Base-by-base conservation (phyloP, 2,329 filamentous ascomycete genomes). In the Nigrospora sphaerica region DNA sequence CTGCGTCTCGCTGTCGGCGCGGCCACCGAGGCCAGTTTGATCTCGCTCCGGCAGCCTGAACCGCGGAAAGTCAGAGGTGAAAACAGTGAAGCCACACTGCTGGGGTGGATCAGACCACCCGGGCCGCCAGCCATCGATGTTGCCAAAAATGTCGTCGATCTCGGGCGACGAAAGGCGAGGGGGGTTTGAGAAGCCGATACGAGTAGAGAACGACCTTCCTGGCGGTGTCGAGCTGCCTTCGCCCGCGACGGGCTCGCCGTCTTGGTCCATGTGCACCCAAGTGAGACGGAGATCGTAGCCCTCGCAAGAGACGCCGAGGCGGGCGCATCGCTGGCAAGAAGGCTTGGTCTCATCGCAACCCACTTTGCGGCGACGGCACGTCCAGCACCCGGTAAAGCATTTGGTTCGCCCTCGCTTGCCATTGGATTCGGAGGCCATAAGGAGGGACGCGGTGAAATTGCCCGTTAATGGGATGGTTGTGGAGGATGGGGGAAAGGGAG, bases 221-320 rank as follows among this genome's bases (percentile, higher is more conserved):
- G 34, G 12, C 10, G 14, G 16, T 12, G 16, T 36, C 34, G 16
- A 12, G 12, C 6, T 14, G 34, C 34, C 23, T 28, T 28, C 23
- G 23, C 23, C 23, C 23, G 7, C 23, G 23, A 6, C 6, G 33
- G 42, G 13, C 14, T 37, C 42, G 7, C 34, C 32, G 35, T 42
- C 40, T 34, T n/a, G 47, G 18, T 42, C 38, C 32, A 39, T 46
- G 14, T n/a, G 28, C 2, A 52, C 38, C 54, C 51, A 55, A 18
- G 43, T 49, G 13, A 56, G 44, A 7, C 53, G 49, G 6, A 55
- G 35, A 9, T 46, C 53, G 32, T 57, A 57, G 2, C 55, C 55
- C 31, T 55, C 47, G 19, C 54, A 56, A 12, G 42, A n/a, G 17
- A 54, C 36, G 2, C 50, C 49, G n/a, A 51, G 44, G 12, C 39